Evolutionary conservation across 2,329 filamentous ascomycete species (phyloP).

Genomic region (Stagonosporopsis rhizophila): DNA sequence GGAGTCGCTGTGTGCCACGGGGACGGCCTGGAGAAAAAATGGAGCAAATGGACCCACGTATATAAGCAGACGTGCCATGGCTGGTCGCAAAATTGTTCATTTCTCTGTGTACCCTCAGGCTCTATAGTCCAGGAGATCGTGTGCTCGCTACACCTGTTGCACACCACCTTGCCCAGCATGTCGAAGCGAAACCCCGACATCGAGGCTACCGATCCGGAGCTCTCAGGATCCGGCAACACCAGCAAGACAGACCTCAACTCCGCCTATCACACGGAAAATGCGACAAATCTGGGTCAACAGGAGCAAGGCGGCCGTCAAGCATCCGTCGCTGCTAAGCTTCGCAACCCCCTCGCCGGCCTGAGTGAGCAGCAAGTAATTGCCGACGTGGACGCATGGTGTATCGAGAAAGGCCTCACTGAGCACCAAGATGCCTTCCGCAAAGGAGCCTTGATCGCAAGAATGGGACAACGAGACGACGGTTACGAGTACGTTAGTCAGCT

Average conservation of each 20-base stretch:
- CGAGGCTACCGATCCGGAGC: conserved; percentile 34
- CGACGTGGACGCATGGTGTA: conserved; percentile 63
- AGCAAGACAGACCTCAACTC: conserved; percentile 33
- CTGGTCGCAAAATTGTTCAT: neutral
- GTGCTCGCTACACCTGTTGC: neutral
- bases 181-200: conserved; percentile 35
- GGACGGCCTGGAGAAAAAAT: conserved; percentile 12
- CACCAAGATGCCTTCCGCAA: conserved; percentile 59
- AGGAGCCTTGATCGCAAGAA: conserved; percentile 57
- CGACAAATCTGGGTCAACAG: conserved; percentile 11
- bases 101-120: neutral
- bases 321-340: conserved; percentile 47
- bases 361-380: conserved; percentile 60
- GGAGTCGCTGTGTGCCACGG: conserved; percentile 20
- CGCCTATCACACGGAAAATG: conserved; percentile 32
- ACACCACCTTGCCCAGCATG: conserved; percentile 22
- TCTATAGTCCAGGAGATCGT: neutral
- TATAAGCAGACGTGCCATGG: conserved; percentile 12
- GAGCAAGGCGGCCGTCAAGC: conserved; percentile 5
- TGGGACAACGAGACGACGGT: conserved; percentile 55
- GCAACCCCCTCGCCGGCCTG: conserved; percentile 64
- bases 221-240: conserved; percentile 29
- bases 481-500: conserved; percentile 57
- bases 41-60: conserved; percentile 5
- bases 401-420: conserved; percentile 57